These are phyloP conservation scores for Acanthamoeba healyi DNA, from an alignment of 208 protist genomes.

Conservation along the genomic window DNA sequence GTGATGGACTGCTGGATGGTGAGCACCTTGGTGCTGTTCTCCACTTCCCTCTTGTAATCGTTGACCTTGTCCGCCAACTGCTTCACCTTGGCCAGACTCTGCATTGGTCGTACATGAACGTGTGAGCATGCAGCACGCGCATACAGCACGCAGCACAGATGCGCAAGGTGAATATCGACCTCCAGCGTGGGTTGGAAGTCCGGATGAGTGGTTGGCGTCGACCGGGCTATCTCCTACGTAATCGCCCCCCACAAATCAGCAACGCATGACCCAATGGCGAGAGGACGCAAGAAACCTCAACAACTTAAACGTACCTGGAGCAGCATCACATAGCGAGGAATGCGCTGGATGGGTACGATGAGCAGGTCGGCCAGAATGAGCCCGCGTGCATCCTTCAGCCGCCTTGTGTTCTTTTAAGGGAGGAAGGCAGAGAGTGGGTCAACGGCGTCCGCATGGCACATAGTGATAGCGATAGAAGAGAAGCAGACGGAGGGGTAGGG, in stretches of 20 bases:
- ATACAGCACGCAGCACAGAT: no score
- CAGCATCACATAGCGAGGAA: slow-evolving; percentile 12
- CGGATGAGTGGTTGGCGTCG: slow-evolving; percentile 1
- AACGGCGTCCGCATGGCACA: no score
- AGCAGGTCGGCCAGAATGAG: slow-evolving; percentile 27
- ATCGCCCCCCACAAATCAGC: no score
- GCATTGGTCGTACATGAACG: no score
- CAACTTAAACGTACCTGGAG: neutral
- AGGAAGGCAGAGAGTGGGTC: no score
- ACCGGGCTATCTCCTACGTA: neutral
- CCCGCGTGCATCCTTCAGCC: neutral
- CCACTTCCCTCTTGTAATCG: slow-evolving; percentile 24
- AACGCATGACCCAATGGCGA: no score
- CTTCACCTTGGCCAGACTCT: slow-evolving; percentile 53
- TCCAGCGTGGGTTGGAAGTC: slow-evolving; percentile 1
- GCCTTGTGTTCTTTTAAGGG: neutral
- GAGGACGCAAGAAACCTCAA: no score
- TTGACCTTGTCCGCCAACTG: slow-evolving; percentile 33
- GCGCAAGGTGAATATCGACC: neutral
- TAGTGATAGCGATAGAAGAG: no score
- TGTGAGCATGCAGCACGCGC: no score
- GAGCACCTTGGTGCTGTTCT: slow-evolving; percentile 24
- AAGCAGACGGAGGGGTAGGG: neutral
- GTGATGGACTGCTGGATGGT: slow-evolving; percentile 34
- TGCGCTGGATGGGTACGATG: slow-evolving; percentile 37